Conservation (phyloP, 2,329 filamentous ascomycete species). For the Aphanoascus verrucosus region DNA sequence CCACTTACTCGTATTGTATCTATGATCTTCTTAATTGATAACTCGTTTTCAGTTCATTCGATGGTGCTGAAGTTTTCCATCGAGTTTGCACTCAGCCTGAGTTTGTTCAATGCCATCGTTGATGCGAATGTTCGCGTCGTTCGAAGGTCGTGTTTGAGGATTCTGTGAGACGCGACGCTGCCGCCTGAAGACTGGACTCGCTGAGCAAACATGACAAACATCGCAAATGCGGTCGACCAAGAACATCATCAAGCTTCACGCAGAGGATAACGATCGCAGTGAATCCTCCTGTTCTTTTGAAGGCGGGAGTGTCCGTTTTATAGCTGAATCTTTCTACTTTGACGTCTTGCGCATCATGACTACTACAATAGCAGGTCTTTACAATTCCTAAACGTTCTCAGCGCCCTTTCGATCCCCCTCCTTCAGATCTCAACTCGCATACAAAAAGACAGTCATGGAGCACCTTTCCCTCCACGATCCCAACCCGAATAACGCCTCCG, state of each 20-base stretch:
- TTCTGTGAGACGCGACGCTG: too few species aligned
- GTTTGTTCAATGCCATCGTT: too few species aligned
- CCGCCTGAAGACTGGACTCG: background rate
- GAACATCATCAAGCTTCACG: background rate
- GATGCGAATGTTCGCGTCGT: background rate
- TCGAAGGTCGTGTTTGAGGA: background rate
- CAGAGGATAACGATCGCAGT: background rate
- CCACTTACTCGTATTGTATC: background rate
- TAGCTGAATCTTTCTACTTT: background rate
- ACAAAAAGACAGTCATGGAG: constrained; percentile 24
- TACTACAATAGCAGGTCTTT: background rate
- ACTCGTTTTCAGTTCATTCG: too few species aligned
- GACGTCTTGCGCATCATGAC: background rate
- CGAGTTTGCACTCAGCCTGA: too few species aligned
- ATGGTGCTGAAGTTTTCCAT: too few species aligned
- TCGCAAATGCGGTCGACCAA: background rate
- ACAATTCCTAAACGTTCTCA: background rate
- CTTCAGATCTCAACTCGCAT: constrained; percentile 1
- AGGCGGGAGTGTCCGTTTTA: background rate
- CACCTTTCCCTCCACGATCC: constrained; percentile 29
- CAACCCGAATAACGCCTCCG: constrained; percentile 13
- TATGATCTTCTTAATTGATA: too few species aligned
- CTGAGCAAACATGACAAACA: constrained; percentile 17
- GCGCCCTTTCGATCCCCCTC: background rate
- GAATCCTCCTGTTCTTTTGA: background rate